Percentiles rank a stretch among this genome's conserved stretches.
These are phyloP conservation scores for Cucurbita maxima DNA, from an alignment of 306 rosid genomes.

Conservation along the genomic window DNA sequence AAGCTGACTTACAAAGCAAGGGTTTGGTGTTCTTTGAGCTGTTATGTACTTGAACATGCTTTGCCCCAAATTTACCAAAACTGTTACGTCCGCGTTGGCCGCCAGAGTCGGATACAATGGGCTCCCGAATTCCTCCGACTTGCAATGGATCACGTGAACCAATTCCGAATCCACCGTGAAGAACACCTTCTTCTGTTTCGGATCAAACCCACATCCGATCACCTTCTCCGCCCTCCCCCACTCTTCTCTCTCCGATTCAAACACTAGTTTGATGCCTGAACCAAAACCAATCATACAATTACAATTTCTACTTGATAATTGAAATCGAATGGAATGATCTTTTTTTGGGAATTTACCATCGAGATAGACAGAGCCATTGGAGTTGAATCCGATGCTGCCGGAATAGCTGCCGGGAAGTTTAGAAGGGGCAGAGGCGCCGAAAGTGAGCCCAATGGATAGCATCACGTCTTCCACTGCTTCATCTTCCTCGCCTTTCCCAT, in stretches of 20 bases:
- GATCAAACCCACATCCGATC: constrained; percentile 85
- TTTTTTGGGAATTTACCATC: constrained; percentile 44
- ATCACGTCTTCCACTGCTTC: constrained; percentile 29
- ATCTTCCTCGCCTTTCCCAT: constrained; percentile 17
- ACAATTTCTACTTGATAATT: background rate
- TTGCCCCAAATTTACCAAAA: constrained; percentile 74
- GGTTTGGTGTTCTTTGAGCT: constrained; percentile 79
- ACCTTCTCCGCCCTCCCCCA: constrained; percentile 64
- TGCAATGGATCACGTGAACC: constrained; percentile 55
- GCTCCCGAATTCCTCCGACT: constrained; percentile 53
- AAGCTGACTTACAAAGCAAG: constrained; percentile 57
- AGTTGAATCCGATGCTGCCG: constrained; percentile 86
- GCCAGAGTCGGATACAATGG: constrained; percentile 65
- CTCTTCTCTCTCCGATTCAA: constrained; percentile 41
- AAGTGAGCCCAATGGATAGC: constrained; percentile 54
- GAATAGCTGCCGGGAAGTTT: constrained; percentile 69
- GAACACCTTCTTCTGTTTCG: constrained; percentile 61
- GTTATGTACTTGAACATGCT: constrained; percentile 59
- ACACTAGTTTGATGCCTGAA: constrained; percentile 55
- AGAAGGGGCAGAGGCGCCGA: constrained; percentile 41
- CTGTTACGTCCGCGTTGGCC: constrained; percentile 35
- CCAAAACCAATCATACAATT: background rate
- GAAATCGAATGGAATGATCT: background rate
- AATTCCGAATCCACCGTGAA: constrained; percentile 75
- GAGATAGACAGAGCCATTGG: constrained; percentile 77